Conservation (phyloP, 345 rosid species). For the Aethionema arabicum region DNA sequence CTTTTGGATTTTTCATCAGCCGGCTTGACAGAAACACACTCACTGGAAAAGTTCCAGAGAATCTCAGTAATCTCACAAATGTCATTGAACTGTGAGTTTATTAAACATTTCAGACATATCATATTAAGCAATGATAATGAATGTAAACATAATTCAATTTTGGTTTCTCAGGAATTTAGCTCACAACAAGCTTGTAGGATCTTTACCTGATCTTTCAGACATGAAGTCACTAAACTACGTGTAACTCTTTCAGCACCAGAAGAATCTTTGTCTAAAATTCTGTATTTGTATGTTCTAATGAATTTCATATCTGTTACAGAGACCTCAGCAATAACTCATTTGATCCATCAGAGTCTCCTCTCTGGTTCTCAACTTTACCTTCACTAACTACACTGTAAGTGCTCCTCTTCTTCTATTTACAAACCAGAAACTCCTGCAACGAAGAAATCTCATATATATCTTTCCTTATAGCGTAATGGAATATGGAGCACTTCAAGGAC, state of each 20-base stretch:
- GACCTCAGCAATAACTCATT: conserved; percentile 90
- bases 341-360: conserved; percentile 61
- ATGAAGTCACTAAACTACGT: conserved; percentile 71
- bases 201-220: conserved; percentile 68
- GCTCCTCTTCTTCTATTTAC: conserved; percentile 1
- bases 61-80: conserved; percentile 71
- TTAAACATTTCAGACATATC: conserved; percentile 19
- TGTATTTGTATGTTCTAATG: conserved; percentile 10
- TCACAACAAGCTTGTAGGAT: conserved; percentile 67
- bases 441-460: neutral
- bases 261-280: conserved; percentile 5
- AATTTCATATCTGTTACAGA: conserved; percentile 43
- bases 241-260: conserved; percentile 45
- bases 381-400: conserved; percentile 84
- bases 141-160: neutral
- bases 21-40: conserved; percentile 90
- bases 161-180: conserved; percentile 71
- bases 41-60: conserved; percentile 59
- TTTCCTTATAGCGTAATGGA: conserved; percentile 58
- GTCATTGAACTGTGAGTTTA: conserved; percentile 69
- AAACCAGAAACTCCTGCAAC: neutral
- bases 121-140: conserved; percentile 4
- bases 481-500: conserved; percentile 69
- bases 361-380: conserved; percentile 82
- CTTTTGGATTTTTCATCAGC: conserved; percentile 47